phyloP scores from a whole-genome alignment of 768 basidiomycete species.

The Rhodotorula paludigena region DNA sequence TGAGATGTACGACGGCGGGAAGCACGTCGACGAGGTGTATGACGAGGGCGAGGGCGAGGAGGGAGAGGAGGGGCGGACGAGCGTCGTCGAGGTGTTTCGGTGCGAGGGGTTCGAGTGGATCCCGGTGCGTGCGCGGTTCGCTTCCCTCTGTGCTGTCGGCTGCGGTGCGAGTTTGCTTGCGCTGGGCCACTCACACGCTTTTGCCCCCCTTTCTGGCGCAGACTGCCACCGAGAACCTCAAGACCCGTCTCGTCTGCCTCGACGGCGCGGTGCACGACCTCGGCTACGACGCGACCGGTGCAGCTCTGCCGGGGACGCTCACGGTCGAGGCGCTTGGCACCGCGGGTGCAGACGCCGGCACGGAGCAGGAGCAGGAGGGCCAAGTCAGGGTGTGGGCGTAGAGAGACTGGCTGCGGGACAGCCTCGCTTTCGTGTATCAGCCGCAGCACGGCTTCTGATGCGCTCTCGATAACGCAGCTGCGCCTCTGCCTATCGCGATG shows the following conservation, averaged over 20 bases:
- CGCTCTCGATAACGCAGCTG: too few species aligned
- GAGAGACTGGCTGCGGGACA: too few species aligned
- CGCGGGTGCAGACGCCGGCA: too few species aligned
- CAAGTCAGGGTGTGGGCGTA: too few species aligned
- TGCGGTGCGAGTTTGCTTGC: too few species aligned
- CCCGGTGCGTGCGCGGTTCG: constrained; percentile 58
- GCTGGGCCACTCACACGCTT: neutral
- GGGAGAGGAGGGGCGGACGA: constrained; percentile 45
- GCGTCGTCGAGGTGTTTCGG: constrained; percentile 65
- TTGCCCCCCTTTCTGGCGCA: neutral
- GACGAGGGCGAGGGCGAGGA: constrained; percentile 50
- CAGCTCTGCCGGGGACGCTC: too few species aligned
- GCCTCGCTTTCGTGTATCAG: too few species aligned
- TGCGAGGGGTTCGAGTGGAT: constrained; percentile 80
- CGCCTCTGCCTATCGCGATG: too few species aligned
- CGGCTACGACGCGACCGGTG: too few species aligned
- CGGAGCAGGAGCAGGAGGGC: too few species aligned
- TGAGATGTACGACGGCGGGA: constrained; percentile 72
- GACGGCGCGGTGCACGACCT: constrained; percentile 72
- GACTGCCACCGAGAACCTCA: constrained; percentile 45
- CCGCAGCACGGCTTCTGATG: too few species aligned
- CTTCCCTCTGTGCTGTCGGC: neutral
- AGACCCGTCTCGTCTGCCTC: constrained; percentile 65
- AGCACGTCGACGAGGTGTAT: constrained; percentile 63
- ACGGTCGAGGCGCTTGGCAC: too few species aligned